Base-by-base conservation (phyloP, 2,329 filamentous ascomycete genomes). In the Periconia sp. region DNA sequence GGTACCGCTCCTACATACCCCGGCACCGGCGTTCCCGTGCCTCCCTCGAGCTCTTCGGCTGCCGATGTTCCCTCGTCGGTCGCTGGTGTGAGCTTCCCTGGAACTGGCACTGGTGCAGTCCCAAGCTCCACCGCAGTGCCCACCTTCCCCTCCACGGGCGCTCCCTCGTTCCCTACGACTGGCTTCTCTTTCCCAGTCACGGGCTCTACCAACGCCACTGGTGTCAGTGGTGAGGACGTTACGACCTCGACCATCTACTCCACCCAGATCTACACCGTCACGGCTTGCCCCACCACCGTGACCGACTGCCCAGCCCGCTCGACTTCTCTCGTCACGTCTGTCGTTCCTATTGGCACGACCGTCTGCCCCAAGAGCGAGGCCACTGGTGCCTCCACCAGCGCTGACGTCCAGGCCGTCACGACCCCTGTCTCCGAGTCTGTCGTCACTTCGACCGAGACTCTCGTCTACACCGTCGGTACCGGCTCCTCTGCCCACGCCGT, bases 201-300 rank as follows among this genome's bases (percentile, higher is more conserved):
- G 29, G 48, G 36, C 29, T 48, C 52, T 40, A 63, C 63, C 47
- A 72, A 76, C 65, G 71, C 73, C 18, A 70, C 72, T 44, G 56
- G 67, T 37, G n/a, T n/a, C n/a, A n/a, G n/a, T n/a, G 63, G 70
- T 44, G 71, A 66, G 40, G 60, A 63, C 44, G 37, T 56, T 43
- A 66, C 69, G 42, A 70, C 69, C 48, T 72, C 69, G 34, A 71
- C 68, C 46, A 69, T 74, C 61, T 75, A 71, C 68, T 61, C 64
- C 46, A 77, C 73, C 43, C 66, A 68, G 56, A 58, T 71, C 56
- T 60, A 71, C 58, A 74, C 73, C 40, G 59, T 72, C 52, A 65
- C 60, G 46, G 59, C 60, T 44, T 74, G 70, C 54, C 55, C 65
- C 2, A 42, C 66, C 12, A 58, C 53, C 22, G 66, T 72, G 46